A percentile compares a stretch with the other conserved stretches of the same genome.
These are phyloP conservation scores for Linnemannia schmuckeri DNA, from an alignment of 192 early-diverging fungal genomes.

Conservation along the genomic window DNA sequence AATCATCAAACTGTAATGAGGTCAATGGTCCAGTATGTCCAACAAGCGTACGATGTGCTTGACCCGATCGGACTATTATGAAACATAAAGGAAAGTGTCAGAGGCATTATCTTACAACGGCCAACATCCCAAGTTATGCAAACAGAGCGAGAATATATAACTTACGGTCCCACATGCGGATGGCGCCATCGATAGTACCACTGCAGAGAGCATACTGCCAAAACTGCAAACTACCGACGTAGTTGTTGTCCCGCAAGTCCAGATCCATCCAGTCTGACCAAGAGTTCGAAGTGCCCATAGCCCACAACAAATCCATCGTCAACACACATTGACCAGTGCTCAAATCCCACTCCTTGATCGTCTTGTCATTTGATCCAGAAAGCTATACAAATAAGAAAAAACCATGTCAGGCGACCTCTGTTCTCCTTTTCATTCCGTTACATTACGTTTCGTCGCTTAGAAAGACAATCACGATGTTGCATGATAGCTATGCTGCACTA, in stretches of 20 bases:
- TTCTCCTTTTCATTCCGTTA: neutral
- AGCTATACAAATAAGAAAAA: conserved; percentile 59
- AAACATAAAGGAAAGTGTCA: neutral
- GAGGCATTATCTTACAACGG: no score
- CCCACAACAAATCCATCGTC: conserved; percentile 80
- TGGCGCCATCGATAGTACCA: conserved; percentile 78
- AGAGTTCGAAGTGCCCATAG: conserved; percentile 52
- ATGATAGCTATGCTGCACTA: conserved; percentile 2
- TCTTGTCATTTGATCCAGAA: conserved; percentile 81
- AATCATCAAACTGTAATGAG: conserved; percentile 76
- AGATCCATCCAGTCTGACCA: conserved; percentile 46
- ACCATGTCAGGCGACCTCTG: neutral
- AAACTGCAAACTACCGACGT: conserved; percentile 80
- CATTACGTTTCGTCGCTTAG: conserved; percentile 29
- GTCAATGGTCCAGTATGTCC: conserved; percentile 76
- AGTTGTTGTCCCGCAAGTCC: conserved; percentile 57
- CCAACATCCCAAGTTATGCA: no score
- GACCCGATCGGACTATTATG: conserved; percentile 73
- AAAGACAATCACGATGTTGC: neutral
- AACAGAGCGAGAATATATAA: neutral
- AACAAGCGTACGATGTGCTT: conserved; percentile 76
- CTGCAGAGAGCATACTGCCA: conserved; percentile 80
- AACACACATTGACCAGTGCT: conserved; percentile 72
- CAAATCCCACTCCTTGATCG: conserved; percentile 86
- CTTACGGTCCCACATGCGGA: conserved; percentile 84